phyloP scores from a whole-genome alignment of 2,329 filamentous ascomycete species.

The Beauveria bassiana region DNA sequence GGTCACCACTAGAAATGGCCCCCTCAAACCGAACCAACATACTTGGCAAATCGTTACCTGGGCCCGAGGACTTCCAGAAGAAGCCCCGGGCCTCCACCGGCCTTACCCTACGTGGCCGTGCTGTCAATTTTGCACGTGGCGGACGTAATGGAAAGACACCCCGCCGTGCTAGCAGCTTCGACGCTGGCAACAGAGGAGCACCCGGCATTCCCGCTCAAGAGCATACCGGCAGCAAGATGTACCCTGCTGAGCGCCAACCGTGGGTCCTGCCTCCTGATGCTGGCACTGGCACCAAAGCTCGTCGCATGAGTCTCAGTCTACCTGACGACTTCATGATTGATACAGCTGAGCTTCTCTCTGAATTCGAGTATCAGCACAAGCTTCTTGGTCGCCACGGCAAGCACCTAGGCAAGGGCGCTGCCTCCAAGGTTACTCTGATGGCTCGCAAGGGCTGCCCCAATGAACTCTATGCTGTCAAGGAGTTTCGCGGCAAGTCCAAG shows the following conservation, averaged over 20 bases:
- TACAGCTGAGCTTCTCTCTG: constrained; percentile 57
- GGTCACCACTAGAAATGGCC: constrained; percentile 36
- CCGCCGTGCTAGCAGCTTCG: constrained; percentile 43
- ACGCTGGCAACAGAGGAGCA: constrained; percentile 27
- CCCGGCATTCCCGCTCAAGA: constrained; percentile 15
- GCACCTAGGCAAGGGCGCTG: constrained; percentile 73
- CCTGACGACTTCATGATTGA: constrained; percentile 70
- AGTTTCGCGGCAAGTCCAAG: constrained; percentile 67
- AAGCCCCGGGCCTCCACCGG: constrained; percentile 47
- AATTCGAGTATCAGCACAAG: constrained; percentile 64
- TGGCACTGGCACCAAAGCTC: constrained; percentile 69
- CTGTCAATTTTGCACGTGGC: constrained; percentile 36
- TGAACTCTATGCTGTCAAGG: constrained; percentile 77
- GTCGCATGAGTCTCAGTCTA: constrained; percentile 66
- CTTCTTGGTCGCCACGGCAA: constrained; percentile 66
- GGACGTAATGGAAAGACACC: constrained; percentile 16
- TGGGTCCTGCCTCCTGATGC: constrained; percentile 58
- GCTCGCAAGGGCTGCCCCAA: constrained; percentile 55
- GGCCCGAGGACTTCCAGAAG: constrained; percentile 37
- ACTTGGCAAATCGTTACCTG: constrained; percentile 29
- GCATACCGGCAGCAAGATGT: constrained; percentile 19
- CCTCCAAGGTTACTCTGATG: constrained; percentile 78
- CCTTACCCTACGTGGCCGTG: constrained; percentile 38
- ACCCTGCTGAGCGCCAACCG: constrained; percentile 36
- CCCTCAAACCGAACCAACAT: constrained; percentile 18